Evolutionary conservation across 108 stramenopile genomes (phyloP), one percentile per base, ranked within the genome.

Genomic region (Fistulifera pelliculosa): DNA sequence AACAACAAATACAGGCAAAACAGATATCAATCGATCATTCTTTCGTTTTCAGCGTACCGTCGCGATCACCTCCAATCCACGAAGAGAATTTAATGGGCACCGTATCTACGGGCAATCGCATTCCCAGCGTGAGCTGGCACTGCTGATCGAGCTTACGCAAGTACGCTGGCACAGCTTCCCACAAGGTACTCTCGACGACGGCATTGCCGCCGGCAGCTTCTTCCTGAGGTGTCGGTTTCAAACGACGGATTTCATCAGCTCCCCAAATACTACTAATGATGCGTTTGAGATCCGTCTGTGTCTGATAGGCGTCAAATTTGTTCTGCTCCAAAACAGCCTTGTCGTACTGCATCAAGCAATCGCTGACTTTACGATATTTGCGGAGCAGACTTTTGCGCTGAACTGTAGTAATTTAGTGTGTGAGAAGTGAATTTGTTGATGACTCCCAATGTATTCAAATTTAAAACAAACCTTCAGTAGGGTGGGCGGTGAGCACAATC

Each of bases 11-110:
- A n/a, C n/a, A 35, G 31, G 31, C 8, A 35, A 35, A 35, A 8
- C 6, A 6, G 3, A 6, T 6, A 8, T 35, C 31, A 35, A 3
- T 35, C 31, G 31, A 35, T 3, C 31, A 6, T 35, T 35, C 8
- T 35, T 35, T 35, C 3, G 31, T 22, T 8, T 16, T 27, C 6
- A 5, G 12, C 50, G 23, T 27, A 27, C 50, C 31, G 71, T 94
- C 95, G 8, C 94, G 80, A 59, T 97, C 94, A 21, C 94, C 94
- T 18, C 93, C 94, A 69, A 97, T 97, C 96, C 96, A 97, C 7
- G 87, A 87, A 3, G 91, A 94, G 60, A 98, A 95, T 26, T 81
- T 74, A 50, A 98, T 77, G 3, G 97, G 97, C 3, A 83, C 72
- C 2, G 60, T 70, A 39, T 92, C 85, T 7, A 96, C 69, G 7